Evolutionary conservation across 306 rosid genomes (phyloP).

Genomic region (Vachellia pachyceras): DNA sequence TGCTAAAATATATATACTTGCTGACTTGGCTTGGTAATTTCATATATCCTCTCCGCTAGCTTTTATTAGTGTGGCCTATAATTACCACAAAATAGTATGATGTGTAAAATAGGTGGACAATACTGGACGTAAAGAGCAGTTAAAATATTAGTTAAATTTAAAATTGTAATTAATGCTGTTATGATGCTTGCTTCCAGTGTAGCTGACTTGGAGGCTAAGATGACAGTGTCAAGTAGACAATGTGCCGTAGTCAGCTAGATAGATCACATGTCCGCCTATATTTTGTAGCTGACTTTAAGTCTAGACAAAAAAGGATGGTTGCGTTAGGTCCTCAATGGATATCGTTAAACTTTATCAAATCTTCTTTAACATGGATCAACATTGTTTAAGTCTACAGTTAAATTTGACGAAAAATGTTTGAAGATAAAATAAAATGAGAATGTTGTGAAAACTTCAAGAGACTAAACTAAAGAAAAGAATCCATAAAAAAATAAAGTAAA

Average conservation of each 20-base stretch:
- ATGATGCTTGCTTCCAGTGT: background rate
- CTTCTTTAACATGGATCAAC: too few relatives aligned
- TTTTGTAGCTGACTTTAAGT: too few relatives aligned
- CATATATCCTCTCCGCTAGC: background rate
- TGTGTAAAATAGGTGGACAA: background rate
- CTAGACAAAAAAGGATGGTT: too few relatives aligned
- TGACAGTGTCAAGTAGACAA: background rate
- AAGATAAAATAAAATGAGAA: background rate
- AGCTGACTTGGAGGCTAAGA: background rate
- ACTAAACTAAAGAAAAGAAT: too few relatives aligned
- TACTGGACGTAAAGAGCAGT: background rate
- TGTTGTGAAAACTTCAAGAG: background rate
- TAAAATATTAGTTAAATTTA: background rate
- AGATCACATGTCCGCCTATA: too few relatives aligned
- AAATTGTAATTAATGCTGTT: background rate
- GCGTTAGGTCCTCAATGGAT: too few relatives aligned
- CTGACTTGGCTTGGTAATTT: background rate
- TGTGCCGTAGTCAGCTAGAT: too few relatives aligned
- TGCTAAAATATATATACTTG: background rate
- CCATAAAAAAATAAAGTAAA: background rate
- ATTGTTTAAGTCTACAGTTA: background rate
- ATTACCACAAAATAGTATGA: background rate
- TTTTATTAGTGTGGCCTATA: background rate
- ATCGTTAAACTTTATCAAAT: too few relatives aligned
- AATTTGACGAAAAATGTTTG: background rate